These are phyloP conservation scores for Prunus mume DNA, from an alignment of 306 rosid genomes.

Conservation along the genomic window DNA sequence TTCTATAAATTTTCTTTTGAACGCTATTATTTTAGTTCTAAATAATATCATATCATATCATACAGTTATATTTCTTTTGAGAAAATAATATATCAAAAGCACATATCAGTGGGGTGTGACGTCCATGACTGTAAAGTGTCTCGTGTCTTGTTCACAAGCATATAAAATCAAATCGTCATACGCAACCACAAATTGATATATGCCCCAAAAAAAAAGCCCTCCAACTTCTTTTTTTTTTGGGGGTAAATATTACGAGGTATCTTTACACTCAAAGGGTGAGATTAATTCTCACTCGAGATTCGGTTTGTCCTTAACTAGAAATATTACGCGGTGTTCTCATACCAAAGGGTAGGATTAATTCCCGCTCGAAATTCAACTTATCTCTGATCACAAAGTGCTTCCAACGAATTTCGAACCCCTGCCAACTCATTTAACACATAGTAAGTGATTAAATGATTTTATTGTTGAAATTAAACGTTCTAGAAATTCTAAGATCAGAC, in stretches of 20 bases:
- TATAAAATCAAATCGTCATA: neutral
- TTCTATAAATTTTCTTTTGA: neutral
- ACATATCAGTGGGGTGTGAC: neutral
- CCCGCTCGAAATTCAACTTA: too few relatives aligned
- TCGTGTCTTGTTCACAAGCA: neutral
- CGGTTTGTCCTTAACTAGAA: too few relatives aligned
- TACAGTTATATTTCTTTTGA: neutral
- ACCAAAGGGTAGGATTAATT: rapidly evolving
- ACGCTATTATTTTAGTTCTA: neutral
- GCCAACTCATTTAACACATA: too few relatives aligned
- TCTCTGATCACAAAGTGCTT: too few relatives aligned
- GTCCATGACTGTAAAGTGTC: neutral
- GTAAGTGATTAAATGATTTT: too few relatives aligned
- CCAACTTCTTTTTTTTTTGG: neutral
- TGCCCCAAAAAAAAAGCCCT: neutral
- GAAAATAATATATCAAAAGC: neutral
- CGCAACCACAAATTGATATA: neutral
- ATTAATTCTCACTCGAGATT: too few relatives aligned
- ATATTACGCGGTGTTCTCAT: too few relatives aligned
- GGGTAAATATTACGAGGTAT: too few relatives aligned
- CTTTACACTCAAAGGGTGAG: too few relatives aligned
- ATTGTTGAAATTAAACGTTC: too few relatives aligned
- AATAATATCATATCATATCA: neutral
- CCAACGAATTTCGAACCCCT: rapidly evolving
- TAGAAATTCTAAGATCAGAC: too few relatives aligned